Conservation (phyloP, 164 flowering plant genomes). For the Paratinospora sagittata region DNA sequence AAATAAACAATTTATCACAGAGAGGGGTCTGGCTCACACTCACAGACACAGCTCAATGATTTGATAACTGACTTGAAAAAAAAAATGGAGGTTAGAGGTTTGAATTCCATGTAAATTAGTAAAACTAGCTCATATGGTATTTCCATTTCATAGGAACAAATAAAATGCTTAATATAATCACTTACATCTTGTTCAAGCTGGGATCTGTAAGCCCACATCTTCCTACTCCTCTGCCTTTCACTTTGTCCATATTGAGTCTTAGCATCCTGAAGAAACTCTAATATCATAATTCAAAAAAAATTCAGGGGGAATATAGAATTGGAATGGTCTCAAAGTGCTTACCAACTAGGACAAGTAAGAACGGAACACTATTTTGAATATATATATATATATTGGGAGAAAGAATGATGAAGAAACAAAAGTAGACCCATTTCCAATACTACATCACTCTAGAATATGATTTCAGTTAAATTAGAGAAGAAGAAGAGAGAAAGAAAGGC, state of each 20-base stretch:
- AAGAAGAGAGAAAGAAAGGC: background rate
- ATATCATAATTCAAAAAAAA: background rate
- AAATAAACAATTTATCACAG: too few species aligned
- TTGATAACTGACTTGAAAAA: too few species aligned
- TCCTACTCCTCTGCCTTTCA: slow-evolving; percentile 13
- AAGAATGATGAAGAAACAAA: too few species aligned
- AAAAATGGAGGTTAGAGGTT: too few species aligned
- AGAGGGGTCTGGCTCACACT: too few species aligned
- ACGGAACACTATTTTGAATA: background rate
- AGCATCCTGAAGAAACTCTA: slow-evolving; percentile 11
- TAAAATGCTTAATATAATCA: background rate
- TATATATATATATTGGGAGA: too few species aligned
- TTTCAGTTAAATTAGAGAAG: background rate
- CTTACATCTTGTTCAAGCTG: slow-evolving; percentile 41
- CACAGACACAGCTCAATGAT: too few species aligned
- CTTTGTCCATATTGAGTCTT: slow-evolving; percentile 4
- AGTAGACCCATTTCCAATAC: background rate
- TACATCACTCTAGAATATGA: background rate
- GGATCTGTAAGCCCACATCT: slow-evolving; percentile 21
- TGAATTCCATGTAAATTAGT: background rate
- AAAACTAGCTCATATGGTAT: background rate
- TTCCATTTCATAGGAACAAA: background rate
- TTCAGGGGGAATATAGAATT: background rate
- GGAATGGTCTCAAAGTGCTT: background rate
- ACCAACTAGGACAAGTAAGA: background rate